These are phyloP conservation scores for Melaleuca alternifolia DNA, from an alignment of 345 rosid genomes.

Conservation along the genomic window DNA sequence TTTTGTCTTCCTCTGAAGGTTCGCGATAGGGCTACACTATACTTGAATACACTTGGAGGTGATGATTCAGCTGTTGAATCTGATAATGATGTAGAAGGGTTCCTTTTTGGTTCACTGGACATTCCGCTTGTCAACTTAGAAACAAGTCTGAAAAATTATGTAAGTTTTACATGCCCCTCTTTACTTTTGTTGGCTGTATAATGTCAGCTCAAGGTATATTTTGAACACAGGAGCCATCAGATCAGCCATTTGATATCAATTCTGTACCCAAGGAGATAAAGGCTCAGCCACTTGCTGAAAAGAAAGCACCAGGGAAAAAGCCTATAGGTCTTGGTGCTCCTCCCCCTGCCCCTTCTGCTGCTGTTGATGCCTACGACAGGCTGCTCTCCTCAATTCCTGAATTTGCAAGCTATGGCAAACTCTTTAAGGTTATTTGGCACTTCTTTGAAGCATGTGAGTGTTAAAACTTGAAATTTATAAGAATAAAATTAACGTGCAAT, in stretches of 20 bases:
- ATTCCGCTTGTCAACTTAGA: conserved; percentile 81
- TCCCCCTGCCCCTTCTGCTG: conserved; percentile 44
- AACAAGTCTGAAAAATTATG: conserved; percentile 83
- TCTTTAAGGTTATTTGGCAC: conserved; percentile 62
- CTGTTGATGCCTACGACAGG: conserved; percentile 72
- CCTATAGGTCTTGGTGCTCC: conserved; percentile 80
- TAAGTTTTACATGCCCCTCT: conserved; percentile 18
- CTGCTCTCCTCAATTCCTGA: conserved; percentile 78
- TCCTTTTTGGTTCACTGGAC: conserved; percentile 79
- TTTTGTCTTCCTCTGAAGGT: conserved; percentile 32
- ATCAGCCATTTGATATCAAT: conserved; percentile 65
- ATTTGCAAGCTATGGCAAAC: conserved; percentile 71
- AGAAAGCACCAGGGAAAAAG: conserved; percentile 90
- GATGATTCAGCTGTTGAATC: conserved; percentile 59
- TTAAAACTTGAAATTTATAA: neutral
- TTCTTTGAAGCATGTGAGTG: neutral
- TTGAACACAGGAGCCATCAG: conserved; percentile 62
- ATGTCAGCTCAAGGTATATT: neutral
- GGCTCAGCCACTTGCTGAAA: conserved; percentile 79
- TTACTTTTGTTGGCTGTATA: neutral
- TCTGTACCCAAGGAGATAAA: conserved; percentile 86
- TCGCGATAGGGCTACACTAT: conserved; percentile 96
- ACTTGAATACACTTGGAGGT: conserved; percentile 67
- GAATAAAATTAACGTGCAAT: neutral
- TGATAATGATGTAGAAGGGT: conserved; percentile 38